Conservation (phyloP, 164 flowering plant species). For the Tetracentron sinense region DNA sequence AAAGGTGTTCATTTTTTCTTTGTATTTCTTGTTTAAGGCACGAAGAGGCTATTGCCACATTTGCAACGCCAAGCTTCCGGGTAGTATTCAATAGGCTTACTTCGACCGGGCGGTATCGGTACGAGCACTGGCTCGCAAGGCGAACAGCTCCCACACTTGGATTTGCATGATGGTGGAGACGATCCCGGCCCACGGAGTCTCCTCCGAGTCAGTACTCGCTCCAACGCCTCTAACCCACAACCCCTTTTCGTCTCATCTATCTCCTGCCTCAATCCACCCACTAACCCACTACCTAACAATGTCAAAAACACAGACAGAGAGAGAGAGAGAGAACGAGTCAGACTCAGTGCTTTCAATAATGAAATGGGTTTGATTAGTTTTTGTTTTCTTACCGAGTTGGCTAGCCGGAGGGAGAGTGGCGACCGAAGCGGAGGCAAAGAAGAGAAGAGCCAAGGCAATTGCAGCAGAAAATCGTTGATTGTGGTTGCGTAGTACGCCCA, state of each 20-base stretch:
- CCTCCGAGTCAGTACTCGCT: slow-evolving; percentile 32
- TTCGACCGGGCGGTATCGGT: slow-evolving; percentile 68
- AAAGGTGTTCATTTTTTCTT: too few species aligned
- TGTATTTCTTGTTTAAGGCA: slow-evolving; percentile 45
- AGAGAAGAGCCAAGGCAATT: slow-evolving; percentile 33
- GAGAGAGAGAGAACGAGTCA: too few species aligned
- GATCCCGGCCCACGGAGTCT: slow-evolving; percentile 61
- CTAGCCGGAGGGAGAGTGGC: slow-evolving; percentile 12
- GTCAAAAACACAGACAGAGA: not conserved
- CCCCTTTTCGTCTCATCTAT: not conserved
- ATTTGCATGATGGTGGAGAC: slow-evolving; percentile 74
- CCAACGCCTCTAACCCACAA: slow-evolving; percentile 3
- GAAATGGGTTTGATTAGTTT: not conserved
- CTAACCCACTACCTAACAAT: not conserved
- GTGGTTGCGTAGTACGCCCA: slow-evolving; percentile 32
- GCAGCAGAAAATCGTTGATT: slow-evolving; percentile 4
- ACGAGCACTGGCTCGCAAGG: slow-evolving; percentile 84
- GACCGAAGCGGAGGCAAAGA: slow-evolving; percentile 30
- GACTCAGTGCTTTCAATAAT: not conserved
- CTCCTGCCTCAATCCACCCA: not conserved
- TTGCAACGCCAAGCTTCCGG: slow-evolving; percentile 98
- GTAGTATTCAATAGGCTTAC: slow-evolving; percentile 72
- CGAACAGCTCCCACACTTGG: slow-evolving; percentile 68
- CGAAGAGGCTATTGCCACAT: slow-evolving; percentile 76
- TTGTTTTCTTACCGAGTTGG: slow-evolving; percentile 23